phyloP scores from a whole-genome alignment of 306 rosid species.

The Quercus engelmannii region DNA sequence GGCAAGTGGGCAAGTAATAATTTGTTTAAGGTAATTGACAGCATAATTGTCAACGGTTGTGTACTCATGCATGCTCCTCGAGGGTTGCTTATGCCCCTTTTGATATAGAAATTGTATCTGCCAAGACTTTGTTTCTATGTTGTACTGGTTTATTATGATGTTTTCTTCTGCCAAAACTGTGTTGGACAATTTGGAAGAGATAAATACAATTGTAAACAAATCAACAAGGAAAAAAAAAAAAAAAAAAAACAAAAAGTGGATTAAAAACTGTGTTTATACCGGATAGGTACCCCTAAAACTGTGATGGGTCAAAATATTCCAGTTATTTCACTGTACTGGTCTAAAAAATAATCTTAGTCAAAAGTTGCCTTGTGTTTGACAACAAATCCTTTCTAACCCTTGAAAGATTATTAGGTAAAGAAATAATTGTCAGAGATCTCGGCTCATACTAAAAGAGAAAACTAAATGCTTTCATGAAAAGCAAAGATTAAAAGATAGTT shows the following conservation, averaged over 20 bases:
- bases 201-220: background rate
- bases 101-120: background rate
- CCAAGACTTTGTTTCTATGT: background rate
- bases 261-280: background rate
- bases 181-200: background rate
- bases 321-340: background rate
- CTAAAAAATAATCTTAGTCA: background rate
- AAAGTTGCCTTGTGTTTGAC: background rate
- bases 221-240: background rate
- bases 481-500: background rate
- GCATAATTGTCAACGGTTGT: conserved; percentile 36
- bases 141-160: background rate
- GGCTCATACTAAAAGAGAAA: no score
- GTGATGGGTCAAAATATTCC: background rate
- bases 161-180: background rate
- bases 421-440: no score
- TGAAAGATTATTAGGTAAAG: background rate
- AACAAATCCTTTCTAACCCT: background rate
- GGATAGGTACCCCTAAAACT: background rate
- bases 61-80: conserved; percentile 22
- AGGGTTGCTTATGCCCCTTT: background rate
- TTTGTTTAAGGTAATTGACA: conserved; percentile 34
- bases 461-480: background rate
- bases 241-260: background rate
- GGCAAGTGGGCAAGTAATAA: conserved; percentile 35